Conservation (phyloP, 75 land plant genomes). For the Selaginella moellendorffii region DNA sequence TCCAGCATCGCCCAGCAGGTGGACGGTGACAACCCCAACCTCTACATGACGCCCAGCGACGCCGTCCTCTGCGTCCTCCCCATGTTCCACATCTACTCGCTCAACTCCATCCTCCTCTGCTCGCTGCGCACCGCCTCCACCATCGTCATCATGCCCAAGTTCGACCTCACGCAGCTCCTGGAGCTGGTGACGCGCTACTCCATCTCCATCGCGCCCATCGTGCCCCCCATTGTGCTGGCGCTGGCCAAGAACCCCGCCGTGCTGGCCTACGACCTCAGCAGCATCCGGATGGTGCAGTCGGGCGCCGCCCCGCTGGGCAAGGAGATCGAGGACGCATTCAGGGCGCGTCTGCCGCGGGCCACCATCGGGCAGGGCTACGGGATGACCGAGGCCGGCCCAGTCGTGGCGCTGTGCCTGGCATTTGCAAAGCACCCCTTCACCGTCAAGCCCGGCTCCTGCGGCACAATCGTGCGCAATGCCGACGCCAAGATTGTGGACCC, state of each 20-base stretch:
- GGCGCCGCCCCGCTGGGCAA: conserved; percentile 1
- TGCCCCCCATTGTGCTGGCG: conserved; percentile 13
- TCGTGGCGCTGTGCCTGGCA: background rate
- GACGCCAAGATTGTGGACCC: conserved; percentile 55
- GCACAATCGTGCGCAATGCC: conserved; percentile 65
- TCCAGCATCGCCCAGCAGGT: conserved; percentile 18
- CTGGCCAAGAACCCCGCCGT: conserved; percentile 4
- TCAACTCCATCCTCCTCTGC: conserved; percentile 14
- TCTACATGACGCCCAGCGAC: conserved; percentile 3
- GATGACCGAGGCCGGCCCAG: conserved; percentile 28
- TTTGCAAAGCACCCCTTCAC: conserved; percentile 3
- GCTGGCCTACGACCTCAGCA: background rate
- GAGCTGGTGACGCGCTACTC: background rate
- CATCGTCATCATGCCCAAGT: conserved; percentile 9
- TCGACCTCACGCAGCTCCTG: background rate
- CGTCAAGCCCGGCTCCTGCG: conserved; percentile 27
- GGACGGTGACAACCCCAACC: conserved; percentile 16
- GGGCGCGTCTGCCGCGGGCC: background rate
- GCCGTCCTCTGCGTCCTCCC: conserved; percentile 23
- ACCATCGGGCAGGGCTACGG: conserved; percentile 4
- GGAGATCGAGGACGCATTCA: background rate
- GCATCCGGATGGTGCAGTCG: background rate
- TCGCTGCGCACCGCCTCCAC: conserved; percentile 10
- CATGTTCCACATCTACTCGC: conserved; percentile 17
- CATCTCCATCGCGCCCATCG: conserved; percentile 7